Evolutionary conservation across 2,329 filamentous ascomycete species (phyloP).

Genomic region (Fusarium sp.): DNA sequence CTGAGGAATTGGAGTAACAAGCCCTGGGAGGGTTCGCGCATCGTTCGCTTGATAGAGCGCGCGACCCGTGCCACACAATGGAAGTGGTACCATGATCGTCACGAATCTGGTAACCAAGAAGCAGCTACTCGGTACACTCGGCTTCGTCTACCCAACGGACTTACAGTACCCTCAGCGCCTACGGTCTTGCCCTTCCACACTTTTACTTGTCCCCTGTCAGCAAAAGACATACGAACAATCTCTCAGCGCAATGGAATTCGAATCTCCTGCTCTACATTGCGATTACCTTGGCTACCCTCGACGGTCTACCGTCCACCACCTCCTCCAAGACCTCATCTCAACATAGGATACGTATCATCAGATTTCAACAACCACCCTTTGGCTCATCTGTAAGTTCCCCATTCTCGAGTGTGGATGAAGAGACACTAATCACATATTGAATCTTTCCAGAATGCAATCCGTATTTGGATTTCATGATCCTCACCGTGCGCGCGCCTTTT

Average conservation of each 20-base stretch:
- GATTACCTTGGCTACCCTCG: conserved; percentile 84
- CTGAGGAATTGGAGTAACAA: conserved; percentile 74
- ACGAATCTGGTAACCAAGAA: conserved; percentile 70
- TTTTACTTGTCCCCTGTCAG: conserved; percentile 92
- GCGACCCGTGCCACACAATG: conserved; percentile 81
- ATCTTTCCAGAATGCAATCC: conserved; percentile 81
- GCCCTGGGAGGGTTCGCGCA: conserved; percentile 87
- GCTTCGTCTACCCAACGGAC: conserved; percentile 75
- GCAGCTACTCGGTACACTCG: conserved; percentile 71
- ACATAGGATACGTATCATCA: conserved; percentile 94
- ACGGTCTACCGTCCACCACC: conserved; percentile 86
- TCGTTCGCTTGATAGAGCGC: conserved; percentile 86
- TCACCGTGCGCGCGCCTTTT: conserved; percentile 81
- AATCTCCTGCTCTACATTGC: conserved; percentile 90
- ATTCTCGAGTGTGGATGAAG: neutral
- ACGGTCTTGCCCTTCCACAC: conserved; percentile 98
- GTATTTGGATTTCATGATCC: conserved; percentile 92
- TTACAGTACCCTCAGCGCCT: conserved; percentile 86
- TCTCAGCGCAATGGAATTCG: conserved; percentile 94
- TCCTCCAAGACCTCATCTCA: conserved; percentile 85
- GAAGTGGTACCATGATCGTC: conserved; percentile 88
- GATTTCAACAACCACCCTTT: conserved; percentile 99
- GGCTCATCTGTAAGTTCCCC: conserved; percentile 76
- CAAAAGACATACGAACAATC: conserved; percentile 91
- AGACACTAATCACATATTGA: conserved; percentile 10